Evolutionary conservation across 257 asterid genomes (phyloP).

Genomic region (Nicotiana tomentosiformis): DNA sequence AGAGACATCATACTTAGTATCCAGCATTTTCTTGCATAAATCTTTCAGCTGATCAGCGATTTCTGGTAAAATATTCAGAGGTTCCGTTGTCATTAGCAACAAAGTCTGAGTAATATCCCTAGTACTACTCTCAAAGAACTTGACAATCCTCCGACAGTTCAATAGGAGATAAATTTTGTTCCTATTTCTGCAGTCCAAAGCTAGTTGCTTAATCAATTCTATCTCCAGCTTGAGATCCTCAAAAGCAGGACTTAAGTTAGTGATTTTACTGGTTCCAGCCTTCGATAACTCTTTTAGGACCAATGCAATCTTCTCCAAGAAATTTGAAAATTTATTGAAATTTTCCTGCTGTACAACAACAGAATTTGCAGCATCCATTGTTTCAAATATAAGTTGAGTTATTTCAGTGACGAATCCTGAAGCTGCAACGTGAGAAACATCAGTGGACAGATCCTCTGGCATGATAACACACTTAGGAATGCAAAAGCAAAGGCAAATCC

Average conservation of each 20-base stretch:
- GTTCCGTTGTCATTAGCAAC: constrained; percentile 8
- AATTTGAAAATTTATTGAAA: constrained; percentile 24
- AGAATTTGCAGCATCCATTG: constrained; percentile 17
- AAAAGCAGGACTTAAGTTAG: constrained; percentile 1
- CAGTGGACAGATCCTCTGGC: constrained; percentile 11
- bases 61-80: constrained; percentile 12
- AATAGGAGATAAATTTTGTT: constrained; percentile 39
- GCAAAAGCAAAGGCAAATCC: constrained; percentile 9
- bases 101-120: constrained; percentile 23
- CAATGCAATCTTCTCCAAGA: constrained; percentile 23
- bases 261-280: not conserved
- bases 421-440: not conserved
- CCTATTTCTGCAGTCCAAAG: constrained; percentile 20
- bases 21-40: constrained; percentile 31
- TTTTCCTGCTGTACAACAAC: constrained; percentile 28
- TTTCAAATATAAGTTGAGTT: constrained; percentile 18
- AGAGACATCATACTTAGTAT: constrained; percentile 20
- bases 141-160: constrained; percentile 27
- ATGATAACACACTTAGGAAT: not conserved
- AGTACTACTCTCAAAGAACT: constrained; percentile 20
- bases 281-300: constrained; percentile 26
- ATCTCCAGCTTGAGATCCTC: constrained; percentile 30
- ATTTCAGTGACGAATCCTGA: constrained; percentile 15
- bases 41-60: constrained; percentile 14
- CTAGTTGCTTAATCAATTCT: constrained; percentile 20